A percentile compares a stretch with the other conserved stretches of the same genome.
Evolutionary conservation across 1,284 basidiomycete genomes (phyloP).

Genomic region (Thelephora terrestris): DNA sequence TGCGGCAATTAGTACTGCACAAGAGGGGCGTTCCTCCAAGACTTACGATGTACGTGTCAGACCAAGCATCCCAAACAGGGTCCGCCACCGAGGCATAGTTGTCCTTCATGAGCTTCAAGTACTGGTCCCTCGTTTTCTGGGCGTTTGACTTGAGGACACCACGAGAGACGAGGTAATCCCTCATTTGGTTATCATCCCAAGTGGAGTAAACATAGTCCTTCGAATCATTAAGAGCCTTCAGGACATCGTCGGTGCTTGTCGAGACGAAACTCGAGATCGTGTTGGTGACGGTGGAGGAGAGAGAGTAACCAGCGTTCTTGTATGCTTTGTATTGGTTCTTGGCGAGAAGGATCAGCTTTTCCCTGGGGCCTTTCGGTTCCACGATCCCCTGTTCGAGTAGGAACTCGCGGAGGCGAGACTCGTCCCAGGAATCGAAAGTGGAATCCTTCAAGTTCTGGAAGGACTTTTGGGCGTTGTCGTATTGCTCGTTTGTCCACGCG

Average conservation of each 20-base stretch:
- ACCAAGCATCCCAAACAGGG: conserved; percentile 79
- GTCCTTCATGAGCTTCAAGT: conserved; percentile 58
- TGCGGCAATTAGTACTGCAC: neutral
- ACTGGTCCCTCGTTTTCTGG: conserved; percentile 54
- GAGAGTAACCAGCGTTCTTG: conserved; percentile 29
- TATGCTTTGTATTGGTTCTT: conserved; percentile 61
- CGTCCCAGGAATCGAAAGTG: conserved; percentile 71
- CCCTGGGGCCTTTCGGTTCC: conserved; percentile 66
- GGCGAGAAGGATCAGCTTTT: conserved; percentile 71
- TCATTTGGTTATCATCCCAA: conserved; percentile 73
- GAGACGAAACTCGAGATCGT: conserved; percentile 33
- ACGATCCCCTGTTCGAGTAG: conserved; percentile 84
- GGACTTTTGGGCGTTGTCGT: conserved; percentile 47
- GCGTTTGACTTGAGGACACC: conserved; percentile 60
- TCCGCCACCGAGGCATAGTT: conserved; percentile 53
- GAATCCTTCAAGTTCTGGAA: conserved; percentile 31
- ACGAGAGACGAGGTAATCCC: conserved; percentile 65
- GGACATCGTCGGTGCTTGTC: conserved; percentile 43
- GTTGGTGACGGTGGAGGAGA: conserved; percentile 51
- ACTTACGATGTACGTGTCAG: conserved; percentile 71
- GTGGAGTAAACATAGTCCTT: conserved; percentile 84
- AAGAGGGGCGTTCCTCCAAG: conserved; percentile 1
- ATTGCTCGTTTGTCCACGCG: conserved; percentile 64
- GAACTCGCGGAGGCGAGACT: conserved; percentile 71
- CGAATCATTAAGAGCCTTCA: conserved; percentile 53